Evolutionary conservation across 208 protist species (phyloP), one percentile per base, ranked within the genome.

Genomic region (Leishmania major): DNA sequence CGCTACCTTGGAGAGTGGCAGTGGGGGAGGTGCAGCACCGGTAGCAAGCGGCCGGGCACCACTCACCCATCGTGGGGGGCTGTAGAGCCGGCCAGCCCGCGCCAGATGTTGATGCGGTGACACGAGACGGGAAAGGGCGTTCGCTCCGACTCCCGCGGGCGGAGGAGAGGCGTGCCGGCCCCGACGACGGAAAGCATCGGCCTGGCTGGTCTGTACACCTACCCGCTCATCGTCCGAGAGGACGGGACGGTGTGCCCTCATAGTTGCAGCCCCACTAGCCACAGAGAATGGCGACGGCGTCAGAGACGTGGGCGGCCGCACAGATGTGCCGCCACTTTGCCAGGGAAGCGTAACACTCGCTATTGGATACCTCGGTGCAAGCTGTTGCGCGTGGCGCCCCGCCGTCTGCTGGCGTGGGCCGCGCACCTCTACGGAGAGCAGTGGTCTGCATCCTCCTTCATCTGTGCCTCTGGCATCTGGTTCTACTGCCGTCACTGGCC

Each of bases 81-180:
- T 78, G 74, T 78, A 78, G 25, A 78, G 55, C 37, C 74, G 74
- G 40, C 74, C 79, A 71, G 31, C 45, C 3, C 70, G 77, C 35
- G 75, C n/a, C 0, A 55, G 67, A 53, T 15, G 77, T 51, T 43
- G 60, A 25, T 49, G 57, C 31, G 59, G 66, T 17, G 69, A 73
- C 69, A n/a, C 69, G 13, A n/a, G 45, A 60, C 22, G 55, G 19
- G 28, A 8, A 31, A 49, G 31, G 40, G 59, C 19, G 25, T 59
- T 45, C 15, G 47, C 57, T 4, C 8, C 40, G 8, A 73, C 43
- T 40, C 69, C n/a, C 2, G 13, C 80, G 25, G 31, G 47, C 60
- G 7, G 74, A 75, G 13, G 75, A 75, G 49, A 79, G 75, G 75
- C 40, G 35, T 84, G 67, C 8, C 80, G 75, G 17, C 66, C 75